phyloP scores from a whole-genome alignment of 257 asterid genomes.

The Gentiana macrophylla region DNA sequence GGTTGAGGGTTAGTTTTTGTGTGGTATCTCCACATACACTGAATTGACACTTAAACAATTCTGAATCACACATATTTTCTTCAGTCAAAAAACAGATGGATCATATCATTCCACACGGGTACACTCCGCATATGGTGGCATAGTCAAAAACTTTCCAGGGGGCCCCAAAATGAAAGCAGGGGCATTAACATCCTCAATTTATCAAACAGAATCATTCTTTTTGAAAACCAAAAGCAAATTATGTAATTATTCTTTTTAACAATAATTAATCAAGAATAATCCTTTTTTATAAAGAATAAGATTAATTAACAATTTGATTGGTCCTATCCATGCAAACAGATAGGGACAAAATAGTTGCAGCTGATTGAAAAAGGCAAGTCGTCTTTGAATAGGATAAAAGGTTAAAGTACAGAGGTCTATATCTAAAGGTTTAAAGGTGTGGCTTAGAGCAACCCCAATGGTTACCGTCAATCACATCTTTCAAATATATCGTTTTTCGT shows the following conservation, averaged over 20 bases:
- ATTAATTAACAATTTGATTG: constrained; percentile 1
- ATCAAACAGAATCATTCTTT: background rate
- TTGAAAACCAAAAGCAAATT: background rate
- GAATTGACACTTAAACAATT: no score
- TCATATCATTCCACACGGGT: no score
- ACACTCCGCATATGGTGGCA: no score
- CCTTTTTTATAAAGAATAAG: no score
- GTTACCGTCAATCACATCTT: no score
- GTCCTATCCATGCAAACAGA: constrained; percentile 11
- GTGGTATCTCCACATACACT: no score
- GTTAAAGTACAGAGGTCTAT: background rate
- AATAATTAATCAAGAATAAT: background rate
- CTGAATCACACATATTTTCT: no score
- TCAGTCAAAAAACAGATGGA: no score
- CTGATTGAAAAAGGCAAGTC: constrained; percentile 18
- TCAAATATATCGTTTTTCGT: no score
- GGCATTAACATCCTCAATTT: constrained; percentile 4
- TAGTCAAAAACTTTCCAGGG: no score
- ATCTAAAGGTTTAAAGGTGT: no score
- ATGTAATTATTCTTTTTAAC: background rate
- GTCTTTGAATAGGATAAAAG: constrained; percentile 14
- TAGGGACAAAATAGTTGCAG: constrained; percentile 15
- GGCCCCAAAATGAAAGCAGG: constrained; percentile 5
- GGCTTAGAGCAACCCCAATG: no score
- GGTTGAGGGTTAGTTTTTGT: background rate